phyloP scores from a whole-genome alignment of 1,284 basidiomycete genomes.

The Xerocomus minutiporus region DNA sequence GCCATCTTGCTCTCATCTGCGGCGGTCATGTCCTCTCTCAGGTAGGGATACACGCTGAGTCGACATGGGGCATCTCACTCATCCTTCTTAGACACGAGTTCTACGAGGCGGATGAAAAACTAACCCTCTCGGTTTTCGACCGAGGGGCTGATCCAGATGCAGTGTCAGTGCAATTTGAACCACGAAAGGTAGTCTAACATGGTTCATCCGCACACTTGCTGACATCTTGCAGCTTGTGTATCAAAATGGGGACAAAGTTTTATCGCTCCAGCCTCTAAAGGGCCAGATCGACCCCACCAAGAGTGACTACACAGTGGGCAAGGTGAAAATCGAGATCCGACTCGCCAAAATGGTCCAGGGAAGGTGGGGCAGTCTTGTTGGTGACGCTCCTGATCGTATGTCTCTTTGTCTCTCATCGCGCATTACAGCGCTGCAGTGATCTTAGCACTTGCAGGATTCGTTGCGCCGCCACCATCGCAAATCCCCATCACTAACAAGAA shows the following conservation, averaged over 20 bases:
- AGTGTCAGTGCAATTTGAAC: slow-evolving; percentile 61
- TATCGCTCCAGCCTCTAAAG: slow-evolving; percentile 71
- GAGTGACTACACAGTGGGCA: slow-evolving; percentile 66
- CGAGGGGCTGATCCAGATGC: slow-evolving; percentile 64
- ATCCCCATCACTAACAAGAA: slow-evolving; percentile 37
- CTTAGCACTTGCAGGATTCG: slow-evolving; percentile 28
- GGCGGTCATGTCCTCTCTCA: slow-evolving; percentile 37
- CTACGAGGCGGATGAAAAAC: slow-evolving; percentile 76
- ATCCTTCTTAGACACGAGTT: slow-evolving; percentile 67
- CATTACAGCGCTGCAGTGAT: neutral
- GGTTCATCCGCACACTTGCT: neutral
- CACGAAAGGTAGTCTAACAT: slow-evolving; percentile 50
- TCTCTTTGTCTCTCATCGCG: slow-evolving; percentile 1
- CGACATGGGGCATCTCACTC: neutral
- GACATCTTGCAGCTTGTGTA: slow-evolving; percentile 47
- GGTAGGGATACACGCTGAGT: slow-evolving; percentile 32
- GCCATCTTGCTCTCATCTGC: neutral
- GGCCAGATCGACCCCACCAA: slow-evolving; percentile 69
- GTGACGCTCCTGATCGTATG: slow-evolving; percentile 72
- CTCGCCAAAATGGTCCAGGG: slow-evolving; percentile 60
- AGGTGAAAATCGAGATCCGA: slow-evolving; percentile 79
- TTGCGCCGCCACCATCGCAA: slow-evolving; percentile 34
- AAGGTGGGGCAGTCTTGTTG: slow-evolving; percentile 74
- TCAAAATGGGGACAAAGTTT: slow-evolving; percentile 57
- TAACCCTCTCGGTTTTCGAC: slow-evolving; percentile 78